Conservation (phyloP, 192 early-diverging fungal species). For the Backusella psychrophila region DNA sequence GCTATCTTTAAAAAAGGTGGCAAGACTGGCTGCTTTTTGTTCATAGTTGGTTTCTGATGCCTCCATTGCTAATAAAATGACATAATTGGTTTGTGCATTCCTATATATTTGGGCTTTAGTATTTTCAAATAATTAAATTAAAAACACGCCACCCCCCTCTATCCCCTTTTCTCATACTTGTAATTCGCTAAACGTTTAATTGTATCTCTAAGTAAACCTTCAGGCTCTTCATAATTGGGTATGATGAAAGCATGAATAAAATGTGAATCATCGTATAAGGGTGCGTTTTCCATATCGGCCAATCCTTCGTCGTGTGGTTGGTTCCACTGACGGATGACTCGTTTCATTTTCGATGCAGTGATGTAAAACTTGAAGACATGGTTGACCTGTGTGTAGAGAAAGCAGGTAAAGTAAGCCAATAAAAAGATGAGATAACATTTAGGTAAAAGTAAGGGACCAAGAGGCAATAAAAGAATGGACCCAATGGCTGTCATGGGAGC, state of each 20-base stretch:
- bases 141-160: neutral
- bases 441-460: constrained; percentile 44
- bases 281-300: constrained; percentile 14
- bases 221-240: constrained; percentile 70
- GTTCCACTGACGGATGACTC: constrained; percentile 40
- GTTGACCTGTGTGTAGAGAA: constrained; percentile 42
- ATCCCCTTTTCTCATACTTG: constrained; percentile 37
- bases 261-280: constrained; percentile 26
- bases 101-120: constrained; percentile 8
- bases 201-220: constrained; percentile 66
- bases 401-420: constrained; percentile 41
- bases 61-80: constrained; percentile 76
- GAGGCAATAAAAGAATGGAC: constrained; percentile 36
- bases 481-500: constrained; percentile 42
- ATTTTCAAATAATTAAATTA: neutral
- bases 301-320: constrained; percentile 2
- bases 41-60: constrained; percentile 55
- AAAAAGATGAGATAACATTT: constrained; percentile 43
- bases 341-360: constrained; percentile 41
- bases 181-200: constrained; percentile 66
- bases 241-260: constrained; percentile 70
- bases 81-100: constrained; percentile 46
- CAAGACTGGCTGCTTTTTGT: constrained; percentile 55
- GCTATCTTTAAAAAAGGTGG: constrained; percentile 50
- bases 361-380: constrained; percentile 49